phyloP scores from a whole-genome alignment of 768 basidiomycete species.

The Mycena filopes region DNA sequence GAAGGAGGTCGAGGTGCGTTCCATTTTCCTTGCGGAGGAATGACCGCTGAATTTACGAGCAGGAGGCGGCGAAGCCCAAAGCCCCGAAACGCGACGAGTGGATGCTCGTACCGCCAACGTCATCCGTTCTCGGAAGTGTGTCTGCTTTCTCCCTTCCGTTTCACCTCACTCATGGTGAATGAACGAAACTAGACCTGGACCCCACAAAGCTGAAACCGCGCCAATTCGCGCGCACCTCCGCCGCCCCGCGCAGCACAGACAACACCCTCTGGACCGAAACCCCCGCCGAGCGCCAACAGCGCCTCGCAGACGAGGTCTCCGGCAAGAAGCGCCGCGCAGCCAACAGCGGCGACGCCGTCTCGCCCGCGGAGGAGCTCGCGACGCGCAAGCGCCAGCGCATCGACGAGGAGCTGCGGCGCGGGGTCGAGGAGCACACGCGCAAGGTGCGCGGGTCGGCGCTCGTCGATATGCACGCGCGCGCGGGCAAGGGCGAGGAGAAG shows the following conservation, averaged over 20 bases:
- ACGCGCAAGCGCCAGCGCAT: conserved; percentile 66
- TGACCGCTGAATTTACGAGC: background rate
- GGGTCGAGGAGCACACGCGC: conserved; percentile 84
- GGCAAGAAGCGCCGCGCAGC: conserved; percentile 85
- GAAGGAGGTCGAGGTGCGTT: conserved; percentile 71
- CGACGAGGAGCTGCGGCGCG: conserved; percentile 75
- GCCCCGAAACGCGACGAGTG: conserved; percentile 89
- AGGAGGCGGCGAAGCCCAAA: conserved; percentile 86
- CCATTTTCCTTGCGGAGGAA: background rate
- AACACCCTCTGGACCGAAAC: conserved; percentile 96
- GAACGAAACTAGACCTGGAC: conserved; percentile 71
- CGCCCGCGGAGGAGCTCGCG: conserved; percentile 54
- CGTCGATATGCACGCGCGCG: conserved; percentile 60
- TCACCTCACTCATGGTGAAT: background rate
- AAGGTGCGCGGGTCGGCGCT: conserved; percentile 64
- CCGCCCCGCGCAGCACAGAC: conserved; percentile 58
- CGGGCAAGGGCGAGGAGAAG: conserved; percentile 48
- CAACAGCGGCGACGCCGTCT: conserved; percentile 58
- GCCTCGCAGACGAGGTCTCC: conserved; percentile 93
- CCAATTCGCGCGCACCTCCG: conserved; percentile 77
- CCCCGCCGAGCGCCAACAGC: conserved; percentile 89
- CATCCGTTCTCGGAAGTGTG: conserved; percentile 83
- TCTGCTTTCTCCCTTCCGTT: conserved; percentile 31
- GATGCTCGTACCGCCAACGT: conserved; percentile 96
- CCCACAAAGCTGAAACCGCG: conserved; percentile 84